phyloP scores from a whole-genome alignment of 768 basidiomycete species.

The Tylopilus sp. region DNA sequence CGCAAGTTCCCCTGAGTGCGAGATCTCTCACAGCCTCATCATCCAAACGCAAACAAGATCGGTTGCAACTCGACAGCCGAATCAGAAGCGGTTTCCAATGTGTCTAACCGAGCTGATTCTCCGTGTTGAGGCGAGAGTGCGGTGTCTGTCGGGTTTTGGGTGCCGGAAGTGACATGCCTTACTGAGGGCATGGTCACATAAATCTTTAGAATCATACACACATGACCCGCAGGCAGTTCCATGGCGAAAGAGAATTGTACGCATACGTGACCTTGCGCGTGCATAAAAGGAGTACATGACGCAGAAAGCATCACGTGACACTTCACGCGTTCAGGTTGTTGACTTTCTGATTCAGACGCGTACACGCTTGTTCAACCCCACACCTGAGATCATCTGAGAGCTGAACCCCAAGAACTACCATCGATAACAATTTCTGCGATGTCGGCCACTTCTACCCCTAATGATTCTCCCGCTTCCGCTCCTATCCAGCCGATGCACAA shows the following conservation, averaged over 20 bases:
- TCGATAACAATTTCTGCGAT: slow-evolving; percentile 38
- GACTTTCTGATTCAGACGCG: slow-evolving; percentile 22
- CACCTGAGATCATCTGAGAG: no score
- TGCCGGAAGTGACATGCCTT: no score
- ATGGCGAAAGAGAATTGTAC: no score
- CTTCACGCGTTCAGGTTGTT: slow-evolving; percentile 29
- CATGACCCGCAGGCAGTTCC: no score
- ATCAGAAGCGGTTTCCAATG: not conserved
- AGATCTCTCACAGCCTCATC: slow-evolving; percentile 16
- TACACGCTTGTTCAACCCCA: not conserved
- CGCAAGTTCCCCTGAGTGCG: slow-evolving; percentile 14
- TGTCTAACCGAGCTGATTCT: not conserved
- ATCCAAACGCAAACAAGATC: no score
- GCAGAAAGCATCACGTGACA: slow-evolving; percentile 20
- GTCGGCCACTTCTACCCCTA: slow-evolving; percentile 54
- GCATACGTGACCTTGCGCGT: no score
- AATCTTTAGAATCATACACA: no score
- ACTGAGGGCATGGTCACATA: no score
- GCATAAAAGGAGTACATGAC: no score
- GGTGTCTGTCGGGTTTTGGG: no score
- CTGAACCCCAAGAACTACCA: no score
- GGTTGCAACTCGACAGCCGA: no score
- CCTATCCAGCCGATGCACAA: slow-evolving; percentile 84
- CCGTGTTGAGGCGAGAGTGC: not conserved
- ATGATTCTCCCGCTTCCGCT: slow-evolving; percentile 58